These are phyloP conservation scores for Parsonsia alboflavescens DNA, from an alignment of 257 asterid genomes.

Conservation along the genomic window DNA sequence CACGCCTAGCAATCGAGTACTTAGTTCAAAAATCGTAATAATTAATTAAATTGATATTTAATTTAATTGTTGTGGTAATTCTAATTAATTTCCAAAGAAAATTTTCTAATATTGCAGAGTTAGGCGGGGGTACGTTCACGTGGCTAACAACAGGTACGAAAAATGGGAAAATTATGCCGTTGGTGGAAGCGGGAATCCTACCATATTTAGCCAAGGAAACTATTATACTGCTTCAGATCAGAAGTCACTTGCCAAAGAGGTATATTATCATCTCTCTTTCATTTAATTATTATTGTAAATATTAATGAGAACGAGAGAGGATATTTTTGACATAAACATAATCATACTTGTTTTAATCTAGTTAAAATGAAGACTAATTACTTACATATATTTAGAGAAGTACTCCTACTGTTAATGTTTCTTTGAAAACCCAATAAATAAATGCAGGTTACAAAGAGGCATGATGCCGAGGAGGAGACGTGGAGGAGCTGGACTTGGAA, in stretches of 20 bases:
- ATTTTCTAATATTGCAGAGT: conserved; percentile 30
- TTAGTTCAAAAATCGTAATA: no score
- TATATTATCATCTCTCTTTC: neutral
- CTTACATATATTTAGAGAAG: no score
- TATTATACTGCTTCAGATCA: conserved; percentile 9
- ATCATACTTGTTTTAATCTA: no score
- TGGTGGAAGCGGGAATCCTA: conserved; percentile 41
- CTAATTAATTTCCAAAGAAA: no score
- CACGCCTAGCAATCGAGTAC: no score
- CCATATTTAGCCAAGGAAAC: conserved; percentile 19
- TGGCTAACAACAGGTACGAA: conserved; percentile 53
- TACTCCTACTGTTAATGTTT: neutral
- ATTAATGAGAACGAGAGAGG: no score
- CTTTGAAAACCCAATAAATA: neutral
- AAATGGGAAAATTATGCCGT: conserved; percentile 52
- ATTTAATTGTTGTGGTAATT: no score
- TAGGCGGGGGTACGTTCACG: conserved; percentile 41
- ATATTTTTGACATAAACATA: no score
- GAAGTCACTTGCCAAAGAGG: conserved; percentile 5
- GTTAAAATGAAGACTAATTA: neutral
- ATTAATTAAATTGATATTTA: no score
- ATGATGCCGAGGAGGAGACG: neutral
- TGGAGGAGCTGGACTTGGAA: conserved; percentile 22
- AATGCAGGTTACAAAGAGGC: conserved; percentile 13
- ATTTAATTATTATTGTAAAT: no score